These are phyloP conservation scores for Scheffersomyces stambukii DNA, from an alignment of 1,139 yeast genomes.

Conservation along the genomic window DNA sequence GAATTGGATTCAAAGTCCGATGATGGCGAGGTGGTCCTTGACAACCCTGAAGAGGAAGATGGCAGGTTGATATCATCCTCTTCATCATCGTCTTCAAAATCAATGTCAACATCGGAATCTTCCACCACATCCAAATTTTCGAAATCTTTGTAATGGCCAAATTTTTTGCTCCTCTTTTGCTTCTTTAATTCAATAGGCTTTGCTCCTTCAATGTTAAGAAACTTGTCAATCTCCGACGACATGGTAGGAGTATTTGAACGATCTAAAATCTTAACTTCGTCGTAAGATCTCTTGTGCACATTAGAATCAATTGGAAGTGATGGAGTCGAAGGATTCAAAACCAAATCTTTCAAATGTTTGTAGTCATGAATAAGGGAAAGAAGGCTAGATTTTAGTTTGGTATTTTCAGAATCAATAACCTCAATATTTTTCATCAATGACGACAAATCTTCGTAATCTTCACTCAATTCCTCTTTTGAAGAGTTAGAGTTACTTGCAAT, in stretches of 20 bases:
- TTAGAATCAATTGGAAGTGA: constrained; percentile 4
- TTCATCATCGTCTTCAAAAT: constrained; percentile 26
- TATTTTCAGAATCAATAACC: constrained; percentile 32
- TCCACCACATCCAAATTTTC: constrained; percentile 8
- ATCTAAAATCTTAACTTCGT: constrained; percentile 24
- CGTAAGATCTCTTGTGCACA: constrained; percentile 26
- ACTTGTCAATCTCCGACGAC: constrained; percentile 11
- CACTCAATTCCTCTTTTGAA: constrained; percentile 5
- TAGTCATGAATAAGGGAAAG: constrained; percentile 41
- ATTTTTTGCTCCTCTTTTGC: constrained; percentile 2
- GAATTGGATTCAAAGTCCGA: constrained; percentile 34
- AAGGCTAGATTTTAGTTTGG: constrained; percentile 31
- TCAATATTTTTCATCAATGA: constrained; percentile 18
- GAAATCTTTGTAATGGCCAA: constrained; percentile 6
- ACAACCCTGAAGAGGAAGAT: constrained; percentile 15
- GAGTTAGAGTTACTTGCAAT: not conserved
- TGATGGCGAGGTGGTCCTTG: constrained; percentile 39
- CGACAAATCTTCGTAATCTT: constrained; percentile 4
- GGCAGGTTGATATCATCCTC: constrained; percentile 12
- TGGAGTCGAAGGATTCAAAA: constrained; percentile 16
- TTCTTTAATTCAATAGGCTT: constrained; percentile 1
- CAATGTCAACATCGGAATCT: constrained; percentile 15
- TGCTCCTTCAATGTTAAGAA: constrained; percentile 8
- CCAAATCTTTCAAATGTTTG: constrained; percentile 33
- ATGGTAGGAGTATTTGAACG: constrained; percentile 1